Percentiles rank a stretch among this genome's conserved stretches.
Conservation (phyloP, 257 asterid species). For the Nicotiana otophora region DNA sequence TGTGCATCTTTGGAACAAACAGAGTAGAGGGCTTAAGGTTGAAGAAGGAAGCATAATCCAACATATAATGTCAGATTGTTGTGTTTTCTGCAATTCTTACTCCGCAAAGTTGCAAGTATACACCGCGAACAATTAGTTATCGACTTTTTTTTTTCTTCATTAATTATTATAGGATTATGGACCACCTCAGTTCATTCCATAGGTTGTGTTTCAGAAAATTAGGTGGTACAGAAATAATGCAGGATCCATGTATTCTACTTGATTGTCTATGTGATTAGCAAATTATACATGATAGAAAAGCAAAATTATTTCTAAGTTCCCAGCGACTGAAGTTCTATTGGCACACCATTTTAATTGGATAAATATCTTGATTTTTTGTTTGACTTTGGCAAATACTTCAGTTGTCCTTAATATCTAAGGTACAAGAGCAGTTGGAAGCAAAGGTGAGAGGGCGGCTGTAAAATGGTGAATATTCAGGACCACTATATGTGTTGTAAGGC, state of each 20-base stretch:
- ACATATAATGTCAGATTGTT: conserved; percentile 37
- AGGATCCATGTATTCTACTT: background rate
- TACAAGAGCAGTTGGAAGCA: background rate
- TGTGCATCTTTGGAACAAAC: conserved; percentile 89
- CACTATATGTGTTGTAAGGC: background rate
- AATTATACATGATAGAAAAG: background rate
- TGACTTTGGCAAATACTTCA: background rate
- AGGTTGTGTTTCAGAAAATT: conserved; percentile 13
- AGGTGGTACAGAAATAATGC: background rate
- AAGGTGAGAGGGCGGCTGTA: background rate
- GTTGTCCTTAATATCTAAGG: background rate
- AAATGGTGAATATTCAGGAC: background rate
- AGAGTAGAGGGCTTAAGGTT: conserved; percentile 53
- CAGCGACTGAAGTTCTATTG: background rate
- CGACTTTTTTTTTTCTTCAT: background rate
- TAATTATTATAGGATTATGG: conserved; percentile 13
- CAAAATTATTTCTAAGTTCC: background rate
- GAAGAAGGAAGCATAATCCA: conserved; percentile 68
- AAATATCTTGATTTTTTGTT: background rate
- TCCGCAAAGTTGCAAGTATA: conserved; percentile 9
- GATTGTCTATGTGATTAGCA: conserved; percentile 2
- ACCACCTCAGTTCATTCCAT: conserved; percentile 22
- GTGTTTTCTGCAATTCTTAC: conserved; percentile 39
- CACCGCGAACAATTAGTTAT: background rate
- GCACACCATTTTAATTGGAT: background rate